Evolutionary conservation across 805 yeast species (phyloP).

Genomic region (Wickerhamomyces sydowiorum): DNA sequence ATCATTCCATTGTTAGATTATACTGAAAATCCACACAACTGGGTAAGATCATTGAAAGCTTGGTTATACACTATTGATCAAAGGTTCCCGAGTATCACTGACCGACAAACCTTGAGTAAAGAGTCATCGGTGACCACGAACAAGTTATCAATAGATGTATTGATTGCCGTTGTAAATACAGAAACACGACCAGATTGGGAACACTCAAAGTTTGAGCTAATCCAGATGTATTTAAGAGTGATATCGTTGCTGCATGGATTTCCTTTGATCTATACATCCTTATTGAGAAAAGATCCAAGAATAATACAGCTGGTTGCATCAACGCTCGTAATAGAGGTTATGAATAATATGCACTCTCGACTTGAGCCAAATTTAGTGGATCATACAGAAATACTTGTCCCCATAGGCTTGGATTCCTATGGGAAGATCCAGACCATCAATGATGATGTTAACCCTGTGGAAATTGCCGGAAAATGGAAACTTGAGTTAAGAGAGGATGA

Average conservation of each 20-base stretch:
- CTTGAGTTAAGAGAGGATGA: constrained; percentile 19
- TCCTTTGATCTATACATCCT: constrained; percentile 7
- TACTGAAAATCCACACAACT: constrained; percentile 5
- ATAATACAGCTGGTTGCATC: constrained; percentile 5
- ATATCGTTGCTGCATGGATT: constrained; percentile 6
- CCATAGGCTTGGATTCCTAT: constrained; percentile 47
- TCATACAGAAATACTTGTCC: constrained; percentile 30
- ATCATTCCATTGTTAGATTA: constrained; percentile 15
- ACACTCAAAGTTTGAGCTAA: constrained; percentile 19
- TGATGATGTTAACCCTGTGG: constrained; percentile 27
- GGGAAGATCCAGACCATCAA: constrained; percentile 38
- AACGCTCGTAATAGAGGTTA: constrained; percentile 2
- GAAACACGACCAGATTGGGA: constrained; percentile 6
- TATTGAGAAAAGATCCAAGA: constrained; percentile 1
- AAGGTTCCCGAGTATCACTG: not conserved
- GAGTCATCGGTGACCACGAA: no score
- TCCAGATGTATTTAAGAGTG: constrained; percentile 30
- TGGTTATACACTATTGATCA: constrained; percentile 8
- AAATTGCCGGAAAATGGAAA: constrained; percentile 16
- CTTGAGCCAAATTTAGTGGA: constrained; percentile 6
- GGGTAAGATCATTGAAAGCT: not conserved
- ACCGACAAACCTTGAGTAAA: no score
- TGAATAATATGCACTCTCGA: not conserved
- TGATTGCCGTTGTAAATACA: constrained; percentile 8
- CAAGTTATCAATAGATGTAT: no score